These are phyloP conservation scores for Boehmeria nivea DNA, from an alignment of 306 rosid species.

Conservation along the genomic window DNA sequence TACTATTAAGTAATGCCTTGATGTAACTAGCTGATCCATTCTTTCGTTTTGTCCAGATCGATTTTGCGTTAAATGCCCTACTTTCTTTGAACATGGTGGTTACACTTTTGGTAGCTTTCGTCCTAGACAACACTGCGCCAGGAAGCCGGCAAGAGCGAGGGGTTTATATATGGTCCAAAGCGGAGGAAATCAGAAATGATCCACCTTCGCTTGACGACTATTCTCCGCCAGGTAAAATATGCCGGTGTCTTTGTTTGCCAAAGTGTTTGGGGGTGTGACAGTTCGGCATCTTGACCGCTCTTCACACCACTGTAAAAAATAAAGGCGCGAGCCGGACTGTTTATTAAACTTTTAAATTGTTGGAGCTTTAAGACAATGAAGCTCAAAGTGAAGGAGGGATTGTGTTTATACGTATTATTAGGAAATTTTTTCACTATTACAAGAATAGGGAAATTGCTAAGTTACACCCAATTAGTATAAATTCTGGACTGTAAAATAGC, in stretches of 20 bases:
- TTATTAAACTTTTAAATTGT: not conserved
- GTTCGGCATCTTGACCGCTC: too few species aligned
- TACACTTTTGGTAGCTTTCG: slow-evolving; percentile 63
- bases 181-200: slow-evolving; percentile 50
- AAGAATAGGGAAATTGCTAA: too few species aligned
- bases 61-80: slow-evolving; percentile 73
- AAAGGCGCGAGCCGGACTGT: not conserved
- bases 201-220: slow-evolving; percentile 59
- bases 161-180: slow-evolving; percentile 58
- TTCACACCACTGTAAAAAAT: too few species aligned
- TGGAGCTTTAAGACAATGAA: not conserved
- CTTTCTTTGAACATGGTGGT: slow-evolving; percentile 96
- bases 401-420: too few species aligned
- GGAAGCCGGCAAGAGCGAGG: slow-evolving; percentile 83
- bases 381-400: too few species aligned
- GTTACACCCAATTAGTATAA: too few species aligned
- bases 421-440: too few species aligned
- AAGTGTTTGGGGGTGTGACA: slow-evolving; percentile 47
- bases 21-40: slow-evolving; percentile 28
- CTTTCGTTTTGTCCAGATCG: slow-evolving; percentile 51
- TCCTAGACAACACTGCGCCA: slow-evolving; percentile 83
- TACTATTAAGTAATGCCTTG: too few species aligned
- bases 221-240: slow-evolving; percentile 55
- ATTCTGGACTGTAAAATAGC: too few species aligned
- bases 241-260: slow-evolving; percentile 37